Evolutionary conservation across 108 stramenopile species (phyloP).

Genomic region (Cylindrotheca fusiformis): DNA sequence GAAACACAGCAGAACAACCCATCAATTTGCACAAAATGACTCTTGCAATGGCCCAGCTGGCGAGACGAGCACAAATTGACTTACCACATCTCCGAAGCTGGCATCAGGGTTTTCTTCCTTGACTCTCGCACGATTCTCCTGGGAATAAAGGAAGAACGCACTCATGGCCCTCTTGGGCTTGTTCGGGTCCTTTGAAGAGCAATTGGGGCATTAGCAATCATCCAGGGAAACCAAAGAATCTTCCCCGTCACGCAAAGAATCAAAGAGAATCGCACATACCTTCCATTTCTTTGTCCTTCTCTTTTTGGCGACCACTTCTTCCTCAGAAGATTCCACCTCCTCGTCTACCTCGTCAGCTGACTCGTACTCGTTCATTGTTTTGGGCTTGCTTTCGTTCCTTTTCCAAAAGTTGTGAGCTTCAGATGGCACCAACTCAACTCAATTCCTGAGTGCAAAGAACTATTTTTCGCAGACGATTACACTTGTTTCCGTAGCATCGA

Average conservation of each 20-base stretch:
- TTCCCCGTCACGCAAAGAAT: not conserved
- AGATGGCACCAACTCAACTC: no score
- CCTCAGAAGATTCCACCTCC: constrained; percentile 39
- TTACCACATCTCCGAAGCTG: constrained; percentile 81
- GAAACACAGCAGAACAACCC: constrained; percentile 13
- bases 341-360: constrained; percentile 41
- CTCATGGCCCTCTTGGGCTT: constrained; percentile 84
- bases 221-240: constrained; percentile 1
- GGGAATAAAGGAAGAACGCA: constrained; percentile 82
- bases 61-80: constrained; percentile 26
- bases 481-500: no score
- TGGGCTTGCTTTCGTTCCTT: constrained; percentile 10
- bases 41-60: constrained; percentile 3
- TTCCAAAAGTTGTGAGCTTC: no score
- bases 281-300: constrained; percentile 33
- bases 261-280: constrained; percentile 15
- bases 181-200: constrained; percentile 52
- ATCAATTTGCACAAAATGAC: constrained; percentile 13
- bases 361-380: constrained; percentile 47
- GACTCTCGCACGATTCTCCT: constrained; percentile 62
- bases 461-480: no score
- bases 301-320: constrained; percentile 26
- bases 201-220: not conserved
- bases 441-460: no score
- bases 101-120: constrained; percentile 75